A percentile compares a stretch with the other conserved stretches of the same genome.
These are phyloP conservation scores for Ustilago trichophora DNA, from an alignment of 1,284 basidiomycete species.

Conservation along the genomic window DNA sequence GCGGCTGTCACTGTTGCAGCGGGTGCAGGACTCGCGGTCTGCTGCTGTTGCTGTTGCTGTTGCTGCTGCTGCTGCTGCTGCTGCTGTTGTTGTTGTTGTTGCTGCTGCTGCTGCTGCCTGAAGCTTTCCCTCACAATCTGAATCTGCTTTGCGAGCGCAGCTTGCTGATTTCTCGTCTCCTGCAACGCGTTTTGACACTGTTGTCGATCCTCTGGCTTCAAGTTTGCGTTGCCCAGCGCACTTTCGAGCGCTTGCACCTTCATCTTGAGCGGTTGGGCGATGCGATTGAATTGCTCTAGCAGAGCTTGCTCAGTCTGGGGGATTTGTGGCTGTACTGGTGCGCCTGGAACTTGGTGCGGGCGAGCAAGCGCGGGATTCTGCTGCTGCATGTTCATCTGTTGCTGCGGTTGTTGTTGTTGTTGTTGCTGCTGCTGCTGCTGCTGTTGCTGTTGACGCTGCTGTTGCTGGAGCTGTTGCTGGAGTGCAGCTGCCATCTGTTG, in stretches of 20 bases:
- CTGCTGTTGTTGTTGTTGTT: conserved; percentile 11
- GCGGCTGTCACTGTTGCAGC: conserved; percentile 8
- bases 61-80: conserved; percentile 10
- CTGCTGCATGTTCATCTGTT: too few species aligned
- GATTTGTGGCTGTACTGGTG: conserved; percentile 26
- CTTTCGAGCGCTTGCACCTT: conserved; percentile 54
- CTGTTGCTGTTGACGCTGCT: too few species aligned
- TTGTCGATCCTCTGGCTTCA: conserved; percentile 55
- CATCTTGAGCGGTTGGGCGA: conserved; percentile 52
- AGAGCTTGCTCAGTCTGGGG: conserved; percentile 53
- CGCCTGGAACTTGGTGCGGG: conserved; percentile 21
- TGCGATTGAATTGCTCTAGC: conserved; percentile 56
- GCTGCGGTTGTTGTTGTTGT: too few species aligned
- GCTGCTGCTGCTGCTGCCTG: conserved; percentile 43
- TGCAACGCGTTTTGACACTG: conserved; percentile 54
- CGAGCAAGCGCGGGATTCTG: conserved; percentile 8
- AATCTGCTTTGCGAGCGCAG: conserved; percentile 55
- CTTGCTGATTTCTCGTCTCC: conserved; percentile 53
- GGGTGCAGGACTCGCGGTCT: conserved; percentile 22
- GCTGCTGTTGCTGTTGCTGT: conserved; percentile 15
- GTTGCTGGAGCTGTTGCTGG: conserved; percentile 22
- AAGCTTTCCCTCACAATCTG: conserved; percentile 53
- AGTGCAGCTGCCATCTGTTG: conserved; percentile 24
- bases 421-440: too few species aligned
- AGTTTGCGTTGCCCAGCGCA: conserved; percentile 39